Conservation (phyloP, 768 basidiomycete species). For the Boletus subparvulus region DNA sequence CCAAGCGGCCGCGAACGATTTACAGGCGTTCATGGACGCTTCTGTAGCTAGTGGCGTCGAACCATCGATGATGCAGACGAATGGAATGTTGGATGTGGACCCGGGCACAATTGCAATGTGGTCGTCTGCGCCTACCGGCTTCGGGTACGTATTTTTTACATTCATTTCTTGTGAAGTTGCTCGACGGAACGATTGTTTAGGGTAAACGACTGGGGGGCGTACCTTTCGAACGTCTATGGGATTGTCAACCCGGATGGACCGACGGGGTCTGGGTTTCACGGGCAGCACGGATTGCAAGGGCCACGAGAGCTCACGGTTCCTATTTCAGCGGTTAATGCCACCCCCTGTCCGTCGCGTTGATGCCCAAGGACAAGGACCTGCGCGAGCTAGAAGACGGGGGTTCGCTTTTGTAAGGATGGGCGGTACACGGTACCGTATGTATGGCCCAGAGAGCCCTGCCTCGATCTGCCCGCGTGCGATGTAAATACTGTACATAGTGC, state of each 20-base stretch:
- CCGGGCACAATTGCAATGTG: constrained; percentile 59
- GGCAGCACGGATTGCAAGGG: not conserved
- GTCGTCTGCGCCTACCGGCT: constrained; percentile 58
- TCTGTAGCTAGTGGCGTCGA: not conserved
- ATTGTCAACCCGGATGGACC: constrained; percentile 17
- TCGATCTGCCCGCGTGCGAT: not conserved
- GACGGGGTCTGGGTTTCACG: constrained; percentile 1
- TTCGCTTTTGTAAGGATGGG: not conserved
- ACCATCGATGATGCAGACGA: constrained; percentile 3
- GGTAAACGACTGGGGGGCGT: constrained; percentile 41
- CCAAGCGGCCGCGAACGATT: not conserved
- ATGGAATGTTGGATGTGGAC: constrained; percentile 34
- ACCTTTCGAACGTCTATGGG: constrained; percentile 34
- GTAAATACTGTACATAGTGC: not conserved
- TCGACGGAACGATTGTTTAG: constrained; percentile 21
- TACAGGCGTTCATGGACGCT: constrained; percentile 18
- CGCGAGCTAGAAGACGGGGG: not conserved
- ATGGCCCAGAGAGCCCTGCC: not conserved
- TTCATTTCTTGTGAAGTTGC: not conserved
- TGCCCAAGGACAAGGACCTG: not conserved
- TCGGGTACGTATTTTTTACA: constrained; percentile 48
- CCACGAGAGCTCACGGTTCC: not conserved
- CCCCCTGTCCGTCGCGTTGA: not conserved
- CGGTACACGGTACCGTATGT: not conserved
- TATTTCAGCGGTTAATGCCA: not conserved